Percentiles rank a stretch among this genome's conserved stretches.
phyloP scores from a whole-genome alignment of 148 eudicot genomes.

The Silene latifolia region DNA sequence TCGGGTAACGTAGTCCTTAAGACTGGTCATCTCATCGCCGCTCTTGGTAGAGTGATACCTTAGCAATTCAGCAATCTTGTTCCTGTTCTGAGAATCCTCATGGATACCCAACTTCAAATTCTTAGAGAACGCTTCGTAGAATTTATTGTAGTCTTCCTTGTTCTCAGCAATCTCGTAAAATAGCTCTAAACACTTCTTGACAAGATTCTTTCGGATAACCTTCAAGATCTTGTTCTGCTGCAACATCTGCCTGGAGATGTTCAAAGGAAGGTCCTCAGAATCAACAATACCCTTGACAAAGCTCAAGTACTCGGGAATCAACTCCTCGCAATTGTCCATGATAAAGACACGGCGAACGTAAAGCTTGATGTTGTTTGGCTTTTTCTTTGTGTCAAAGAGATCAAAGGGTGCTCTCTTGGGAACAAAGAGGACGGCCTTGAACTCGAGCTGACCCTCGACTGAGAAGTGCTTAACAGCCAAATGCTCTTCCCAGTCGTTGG shows the following conservation, averaged over 20 bases:
- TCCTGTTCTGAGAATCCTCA: background rate
- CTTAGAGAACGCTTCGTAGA: background rate
- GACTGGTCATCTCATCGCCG: background rate
- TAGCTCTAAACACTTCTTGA: background rate
- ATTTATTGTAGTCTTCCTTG: background rate
- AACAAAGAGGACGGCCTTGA: background rate
- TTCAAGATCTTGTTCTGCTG: constrained; percentile 8
- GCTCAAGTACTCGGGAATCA: background rate
- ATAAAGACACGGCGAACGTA: background rate
- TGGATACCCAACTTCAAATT: background rate
- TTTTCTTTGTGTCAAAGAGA: background rate
- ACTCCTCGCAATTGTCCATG: background rate
- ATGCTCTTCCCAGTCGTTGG: background rate
- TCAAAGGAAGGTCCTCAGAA: background rate
- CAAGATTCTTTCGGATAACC: background rate
- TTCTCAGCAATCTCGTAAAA: background rate
- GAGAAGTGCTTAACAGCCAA: background rate
- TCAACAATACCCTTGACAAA: background rate
- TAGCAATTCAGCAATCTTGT: background rate
- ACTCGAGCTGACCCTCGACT: background rate
- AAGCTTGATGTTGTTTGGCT: background rate
- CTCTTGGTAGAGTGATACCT: background rate
- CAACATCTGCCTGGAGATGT: background rate
- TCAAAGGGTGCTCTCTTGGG: background rate
- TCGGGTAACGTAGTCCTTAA: background rate